Base-by-base conservation (phyloP, 768 basidiomycete species). In the Tubosaeta sp. region DNA sequence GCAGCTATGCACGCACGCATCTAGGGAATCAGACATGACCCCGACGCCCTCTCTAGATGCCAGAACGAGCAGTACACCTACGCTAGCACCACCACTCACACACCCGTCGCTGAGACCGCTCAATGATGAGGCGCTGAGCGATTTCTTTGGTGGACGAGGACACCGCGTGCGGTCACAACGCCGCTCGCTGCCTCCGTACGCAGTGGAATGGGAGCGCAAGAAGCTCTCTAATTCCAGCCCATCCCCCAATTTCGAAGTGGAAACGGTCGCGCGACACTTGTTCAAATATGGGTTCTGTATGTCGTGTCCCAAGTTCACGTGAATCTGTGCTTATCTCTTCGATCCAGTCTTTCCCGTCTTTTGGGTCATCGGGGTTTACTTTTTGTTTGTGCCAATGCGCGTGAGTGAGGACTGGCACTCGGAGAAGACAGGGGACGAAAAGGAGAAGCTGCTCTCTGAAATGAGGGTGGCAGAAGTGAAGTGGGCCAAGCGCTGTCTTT, bases 201-300 rank as follows among this genome's bases (percentile, higher is more conserved):
- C 68, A 8, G 75, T 71, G 44, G 74, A 78, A 29, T 68, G 69
- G 59, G 60, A 66, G 1, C 59, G 62, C 46, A 64, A 70, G 29
- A 70, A 66, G 48, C 60, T 67, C 2, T 63, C 66, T 14, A 25
- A 0, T 30, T 67, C 63, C 21, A 6, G 38, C 3, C 29, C 55
- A 58, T 48, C 70, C 53, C 46, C 63, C 64, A 29, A 71, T 50
- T 66, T 69, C 19, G 80, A 84, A 68, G 73, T 75, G 30, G 64
- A 72, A 4, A 84, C 81, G 22, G 76, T 83, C 44, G 79, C 82
- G 6, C 75, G 77, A 67, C 81, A 77, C 61, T 65, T 84, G 41
- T 84, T 84, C 70, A 79, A 77, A 59, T 83, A 82, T 51, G 81
- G 82, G 39, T 83, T 84, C 59, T 60, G 83, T 84, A 58, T 60